Evolutionary conservation across 352 stramenopile species (phyloP), one percentile per base, ranked within the genome.

Genomic region (Phytophthora ohioensis): DNA sequence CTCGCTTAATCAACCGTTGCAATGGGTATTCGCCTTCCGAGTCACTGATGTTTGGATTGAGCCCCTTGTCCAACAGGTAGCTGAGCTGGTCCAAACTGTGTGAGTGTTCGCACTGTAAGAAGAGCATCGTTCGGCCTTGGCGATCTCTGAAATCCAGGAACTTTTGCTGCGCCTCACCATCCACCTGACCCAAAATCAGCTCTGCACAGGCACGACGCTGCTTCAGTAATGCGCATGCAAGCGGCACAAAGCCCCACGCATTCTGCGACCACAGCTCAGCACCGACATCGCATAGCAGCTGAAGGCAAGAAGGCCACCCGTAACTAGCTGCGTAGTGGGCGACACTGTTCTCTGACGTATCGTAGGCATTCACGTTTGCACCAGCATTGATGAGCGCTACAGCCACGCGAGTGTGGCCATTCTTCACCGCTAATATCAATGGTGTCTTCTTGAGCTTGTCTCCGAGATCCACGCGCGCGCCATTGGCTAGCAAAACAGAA

Each of bases 361-460:
- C 87, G 45, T 80, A 92, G 0, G 84, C 85, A 46, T 94, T 94
- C 35, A 91, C 82, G 36, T 94, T 93, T 2, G 87, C 87, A 1
- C 83, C 82, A 15, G 73, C 57, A 49, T 93, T 94, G 58, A 94
- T 81, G 5, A 94, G 76, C 27, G 80, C 21, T 4, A 72, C 77
- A 1, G 87, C 85, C 15, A 91, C 59, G 6, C 61, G 61, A 0
- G 81, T 82, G 53, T 93, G 73, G 0, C 87, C 87, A 15, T 95
- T 95, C 66, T 93, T 95, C 43, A 91, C 80, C 5, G 87, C 87
- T 30, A 86, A 76, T 8, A 95, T 90, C 4, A 95, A 70, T 30
- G 87, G 87, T 1, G 87, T 93, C 54, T 92, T 92, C 62, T 91
- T 90, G 11, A 92, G 75, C 47, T 95, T 95, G 65, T 95, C 79